Conservation (phyloP, 257 asterid species). For the Nicotiana noctiflora region DNA sequence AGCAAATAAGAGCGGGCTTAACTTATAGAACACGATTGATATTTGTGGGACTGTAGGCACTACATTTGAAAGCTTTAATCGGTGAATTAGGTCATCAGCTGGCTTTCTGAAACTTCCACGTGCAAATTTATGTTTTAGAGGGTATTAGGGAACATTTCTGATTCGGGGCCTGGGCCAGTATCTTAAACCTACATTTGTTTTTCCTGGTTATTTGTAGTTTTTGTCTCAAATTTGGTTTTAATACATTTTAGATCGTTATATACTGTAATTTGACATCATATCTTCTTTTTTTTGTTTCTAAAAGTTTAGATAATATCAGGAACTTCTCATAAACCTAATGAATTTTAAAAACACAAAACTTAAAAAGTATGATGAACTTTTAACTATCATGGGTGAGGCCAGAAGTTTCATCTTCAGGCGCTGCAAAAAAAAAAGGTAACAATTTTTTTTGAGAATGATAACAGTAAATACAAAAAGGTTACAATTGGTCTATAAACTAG, state of each 20-base stretch:
- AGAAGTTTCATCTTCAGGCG: neutral
- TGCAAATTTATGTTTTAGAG: neutral
- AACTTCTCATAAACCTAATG: neutral
- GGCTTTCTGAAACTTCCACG: neutral
- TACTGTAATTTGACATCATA: neutral
- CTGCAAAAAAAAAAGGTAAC: neutral
- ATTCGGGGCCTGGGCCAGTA: neutral
- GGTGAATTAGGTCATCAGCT: neutral
- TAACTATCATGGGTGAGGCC: neutral
- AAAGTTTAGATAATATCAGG: neutral
- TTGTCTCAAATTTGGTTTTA: neutral
- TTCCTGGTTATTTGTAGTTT: neutral
- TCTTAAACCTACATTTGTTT: neutral
- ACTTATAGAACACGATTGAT: neutral
- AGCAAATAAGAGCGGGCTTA: too few relatives aligned
- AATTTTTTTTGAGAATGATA: too few relatives aligned
- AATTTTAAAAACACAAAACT: neutral
- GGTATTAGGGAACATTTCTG: neutral
- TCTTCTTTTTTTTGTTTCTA: neutral
- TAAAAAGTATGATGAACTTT: neutral
- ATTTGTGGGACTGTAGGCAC: neutral
- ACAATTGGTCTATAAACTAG: neutral
- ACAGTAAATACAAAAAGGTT: neutral
- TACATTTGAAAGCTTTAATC: neutral
- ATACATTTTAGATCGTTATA: neutral